Conservation (phyloP, 495 filamentous ascomycete genomes). For the Neurospora sp. region DNA sequence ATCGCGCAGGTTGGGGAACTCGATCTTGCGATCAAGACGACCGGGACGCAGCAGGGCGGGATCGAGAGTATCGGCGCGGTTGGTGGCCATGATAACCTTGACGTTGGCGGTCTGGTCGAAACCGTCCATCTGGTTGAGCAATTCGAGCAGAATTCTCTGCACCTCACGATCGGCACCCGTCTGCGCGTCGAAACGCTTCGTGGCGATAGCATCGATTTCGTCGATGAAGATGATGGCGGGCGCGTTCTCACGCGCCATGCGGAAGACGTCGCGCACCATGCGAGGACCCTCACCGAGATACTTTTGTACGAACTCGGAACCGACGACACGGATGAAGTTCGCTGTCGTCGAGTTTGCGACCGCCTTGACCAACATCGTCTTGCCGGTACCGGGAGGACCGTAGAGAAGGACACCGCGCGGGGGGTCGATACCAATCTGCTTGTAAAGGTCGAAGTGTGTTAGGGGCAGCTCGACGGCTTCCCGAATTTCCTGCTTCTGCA, state of each 20-base stretch:
- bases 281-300: constrained; percentile 95
- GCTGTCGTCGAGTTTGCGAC: constrained; percentile 97
- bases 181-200: constrained; percentile 97
- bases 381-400: constrained; percentile 92
- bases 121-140: constrained; percentile 99
- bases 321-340: constrained; percentile 95
- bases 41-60: constrained; percentile 89
- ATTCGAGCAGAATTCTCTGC: constrained; percentile 91
- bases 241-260: constrained; percentile 97
- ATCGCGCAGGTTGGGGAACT: constrained; percentile 87
- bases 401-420: constrained; percentile 93
- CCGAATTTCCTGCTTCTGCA: constrained; percentile 99
- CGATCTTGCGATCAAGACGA: constrained; percentile 94
- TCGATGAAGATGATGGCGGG: constrained; percentile 99
- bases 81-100: constrained; percentile 99
- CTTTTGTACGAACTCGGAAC: constrained; percentile 97
- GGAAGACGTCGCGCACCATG: constrained; percentile 98
- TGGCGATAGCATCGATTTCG: constrained; percentile 97
- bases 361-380: constrained; percentile 98
- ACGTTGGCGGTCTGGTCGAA: constrained; percentile 98
- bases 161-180: constrained; percentile 96
- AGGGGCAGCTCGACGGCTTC: constrained; percentile 95
- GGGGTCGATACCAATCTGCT: constrained; percentile 96
- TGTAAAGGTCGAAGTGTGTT: constrained; percentile 96
- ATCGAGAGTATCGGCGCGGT: constrained; percentile 93